Evolutionary conservation across 306 rosid genomes (phyloP).

Genomic region (Cyamopsis tetragonoloba): DNA sequence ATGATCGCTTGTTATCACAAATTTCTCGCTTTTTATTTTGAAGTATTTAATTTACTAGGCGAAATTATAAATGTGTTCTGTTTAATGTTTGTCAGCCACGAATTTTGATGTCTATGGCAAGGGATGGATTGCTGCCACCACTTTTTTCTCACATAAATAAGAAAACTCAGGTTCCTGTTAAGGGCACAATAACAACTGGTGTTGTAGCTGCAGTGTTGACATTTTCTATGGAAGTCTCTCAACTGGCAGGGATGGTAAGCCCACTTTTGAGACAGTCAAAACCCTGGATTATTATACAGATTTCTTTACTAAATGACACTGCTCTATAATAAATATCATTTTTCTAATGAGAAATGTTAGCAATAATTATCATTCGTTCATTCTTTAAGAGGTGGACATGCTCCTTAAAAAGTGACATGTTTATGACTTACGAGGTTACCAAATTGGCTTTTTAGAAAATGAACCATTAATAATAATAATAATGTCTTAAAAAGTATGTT

Average conservation of each 20-base stretch:
- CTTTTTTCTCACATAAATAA: conserved; percentile 38
- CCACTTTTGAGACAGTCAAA: neutral
- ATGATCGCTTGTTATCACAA: neutral
- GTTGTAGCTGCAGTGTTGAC: conserved; percentile 63
- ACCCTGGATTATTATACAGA: neutral
- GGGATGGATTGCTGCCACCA: conserved; percentile 48
- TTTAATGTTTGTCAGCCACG: conserved; percentile 41
- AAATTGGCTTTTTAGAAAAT: neutral
- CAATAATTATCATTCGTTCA: neutral
- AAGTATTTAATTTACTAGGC: neutral
- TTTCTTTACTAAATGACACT: neutral
- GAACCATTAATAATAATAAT: neutral
- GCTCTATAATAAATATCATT: neutral
- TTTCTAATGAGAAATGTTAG: neutral
- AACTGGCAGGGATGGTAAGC: conserved; percentile 91
- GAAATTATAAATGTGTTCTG: neutral
- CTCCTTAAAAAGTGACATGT: neutral
- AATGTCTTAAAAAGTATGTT: neutral
- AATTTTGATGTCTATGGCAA: conserved; percentile 49
- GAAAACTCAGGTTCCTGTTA: conserved; percentile 38
- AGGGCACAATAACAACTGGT: conserved; percentile 66
- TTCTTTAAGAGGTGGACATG: neutral
- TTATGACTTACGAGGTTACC: neutral
- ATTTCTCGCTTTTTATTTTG: neutral
- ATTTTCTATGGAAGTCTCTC: conserved; percentile 79